These are phyloP conservation scores for Cladosporium velox DNA, from an alignment of 2,329 filamentous ascomycete genomes.

Conservation along the genomic window DNA sequence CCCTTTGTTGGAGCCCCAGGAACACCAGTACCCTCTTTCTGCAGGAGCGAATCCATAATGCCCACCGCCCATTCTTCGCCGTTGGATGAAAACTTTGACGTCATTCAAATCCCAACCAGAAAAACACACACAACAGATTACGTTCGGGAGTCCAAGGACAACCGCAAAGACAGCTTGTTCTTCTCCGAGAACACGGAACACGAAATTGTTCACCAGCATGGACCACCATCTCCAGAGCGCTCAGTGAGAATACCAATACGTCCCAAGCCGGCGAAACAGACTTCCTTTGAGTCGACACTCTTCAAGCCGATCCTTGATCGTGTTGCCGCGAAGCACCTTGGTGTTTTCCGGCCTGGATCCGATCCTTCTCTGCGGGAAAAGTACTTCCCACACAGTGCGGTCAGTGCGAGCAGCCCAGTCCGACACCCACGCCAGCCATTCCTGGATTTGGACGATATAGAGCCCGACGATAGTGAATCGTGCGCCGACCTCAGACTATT, in stretches of 20 bases:
- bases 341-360: conserved; percentile 5
- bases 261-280: conserved; percentile 1
- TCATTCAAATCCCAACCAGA: not conserved
- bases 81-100: not conserved
- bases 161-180: not conserved
- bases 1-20: not conserved
- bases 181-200: not conserved
- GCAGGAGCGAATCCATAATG: not conserved
- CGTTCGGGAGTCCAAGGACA: not conserved
- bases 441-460: not conserved
- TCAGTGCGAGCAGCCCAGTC: not conserved
- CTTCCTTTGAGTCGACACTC: conserved; percentile 3
- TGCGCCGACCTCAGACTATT: not conserved
- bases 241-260: conserved; percentile 4
- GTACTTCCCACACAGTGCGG: conserved; percentile 6
- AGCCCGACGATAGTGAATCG: not conserved
- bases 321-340: conserved; percentile 3
- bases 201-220: not conserved
- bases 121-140: not conserved
- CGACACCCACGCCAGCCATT: not conserved
- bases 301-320: conserved; percentile 15
- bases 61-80: not conserved
- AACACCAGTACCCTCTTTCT: not conserved
- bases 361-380: conserved; percentile 5
- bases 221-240: conserved; percentile 9